Evolutionary conservation across 805 yeast genomes (phyloP).

Genomic region (Candida stauntonica): DNA sequence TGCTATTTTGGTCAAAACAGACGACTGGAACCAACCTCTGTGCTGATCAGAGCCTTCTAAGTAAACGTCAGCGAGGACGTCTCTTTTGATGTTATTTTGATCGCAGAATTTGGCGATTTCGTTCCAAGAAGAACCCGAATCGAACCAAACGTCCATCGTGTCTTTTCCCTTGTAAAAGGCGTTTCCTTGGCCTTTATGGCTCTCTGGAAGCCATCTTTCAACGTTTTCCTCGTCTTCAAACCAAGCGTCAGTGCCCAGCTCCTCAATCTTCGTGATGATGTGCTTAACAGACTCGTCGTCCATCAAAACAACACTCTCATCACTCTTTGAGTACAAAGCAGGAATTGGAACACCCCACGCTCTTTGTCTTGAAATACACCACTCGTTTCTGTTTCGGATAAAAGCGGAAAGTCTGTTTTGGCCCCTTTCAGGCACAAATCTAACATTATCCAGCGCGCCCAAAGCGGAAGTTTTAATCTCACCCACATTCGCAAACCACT

Average conservation of each 20-base stretch:
- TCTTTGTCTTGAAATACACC: slow-evolving; percentile 98
- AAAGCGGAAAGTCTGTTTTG: slow-evolving; percentile 67
- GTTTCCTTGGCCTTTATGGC: slow-evolving; percentile 36
- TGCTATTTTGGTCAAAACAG: slow-evolving; percentile 74
- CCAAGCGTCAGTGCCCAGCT: slow-evolving; percentile 77
- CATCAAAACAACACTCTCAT: slow-evolving; percentile 60
- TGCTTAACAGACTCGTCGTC: slow-evolving; percentile 51
- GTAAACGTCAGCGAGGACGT: slow-evolving; percentile 70
- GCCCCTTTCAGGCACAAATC: slow-evolving; percentile 74
- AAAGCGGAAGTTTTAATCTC: slow-evolving; percentile 62
- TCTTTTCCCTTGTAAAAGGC: slow-evolving; percentile 67
- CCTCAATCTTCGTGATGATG: slow-evolving; percentile 51
- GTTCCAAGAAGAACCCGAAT: slow-evolving; percentile 92
- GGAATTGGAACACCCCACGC: slow-evolving; percentile 99
- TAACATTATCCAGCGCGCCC: slow-evolving; percentile 54
- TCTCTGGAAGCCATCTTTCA: slow-evolving; percentile 69
- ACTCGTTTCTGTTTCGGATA: slow-evolving; percentile 74
- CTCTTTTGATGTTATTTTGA: slow-evolving; percentile 34
- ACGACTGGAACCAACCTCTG: slow-evolving; percentile 98
- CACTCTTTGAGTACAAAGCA: slow-evolving; percentile 53
- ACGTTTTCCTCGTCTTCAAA: slow-evolving; percentile 52
- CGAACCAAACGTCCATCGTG: slow-evolving; percentile 99
- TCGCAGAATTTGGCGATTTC: slow-evolving; percentile 40
- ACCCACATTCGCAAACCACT: slow-evolving; percentile 90
- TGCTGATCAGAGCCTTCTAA: slow-evolving; percentile 98